Percentiles rank a stretch among this genome's conserved stretches.
phyloP scores from a whole-genome alignment of 495 filamentous ascomycete genomes.

The Tuber melanosporum region DNA sequence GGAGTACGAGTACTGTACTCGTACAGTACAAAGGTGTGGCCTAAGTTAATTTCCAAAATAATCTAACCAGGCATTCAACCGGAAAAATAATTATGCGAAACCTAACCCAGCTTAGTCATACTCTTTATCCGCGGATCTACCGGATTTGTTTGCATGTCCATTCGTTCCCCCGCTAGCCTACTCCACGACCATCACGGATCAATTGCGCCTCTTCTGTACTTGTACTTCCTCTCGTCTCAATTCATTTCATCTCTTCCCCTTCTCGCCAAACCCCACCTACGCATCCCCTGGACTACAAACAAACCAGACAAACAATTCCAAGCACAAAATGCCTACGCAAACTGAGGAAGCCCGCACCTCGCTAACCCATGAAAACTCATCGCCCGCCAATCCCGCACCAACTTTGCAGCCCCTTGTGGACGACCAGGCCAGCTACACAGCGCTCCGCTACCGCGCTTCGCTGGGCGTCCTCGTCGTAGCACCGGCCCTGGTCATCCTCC shows the following conservation, averaged over 20 bases:
- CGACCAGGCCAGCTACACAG: conserved; percentile 46
- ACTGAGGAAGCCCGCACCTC: background rate
- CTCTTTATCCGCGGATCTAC: background rate
- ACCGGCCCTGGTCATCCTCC: conserved; percentile 65
- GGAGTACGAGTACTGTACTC: background rate
- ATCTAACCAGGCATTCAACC: background rate
- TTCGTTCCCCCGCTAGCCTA: background rate
- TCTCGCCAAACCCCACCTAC: background rate
- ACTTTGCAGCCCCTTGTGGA: conserved; percentile 18
- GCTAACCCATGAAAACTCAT: background rate
- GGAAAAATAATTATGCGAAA: background rate
- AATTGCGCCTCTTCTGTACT: background rate
- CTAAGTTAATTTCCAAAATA: background rate
- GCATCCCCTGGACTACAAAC: background rate
- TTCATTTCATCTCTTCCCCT: background rate
- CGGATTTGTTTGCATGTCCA: background rate
- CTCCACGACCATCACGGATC: background rate
- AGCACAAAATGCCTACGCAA: conserved; percentile 3
- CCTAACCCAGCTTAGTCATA: conserved; percentile 2
- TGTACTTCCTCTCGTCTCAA: background rate
- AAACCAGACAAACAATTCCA: background rate
- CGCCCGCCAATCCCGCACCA: conserved; percentile 1
- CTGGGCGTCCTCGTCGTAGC: conserved; percentile 59
- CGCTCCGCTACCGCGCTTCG: conserved; percentile 56
- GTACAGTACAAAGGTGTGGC: background rate